Conservation (phyloP, 768 basidiomycete genomes). For the Mycena indigotica region DNA sequence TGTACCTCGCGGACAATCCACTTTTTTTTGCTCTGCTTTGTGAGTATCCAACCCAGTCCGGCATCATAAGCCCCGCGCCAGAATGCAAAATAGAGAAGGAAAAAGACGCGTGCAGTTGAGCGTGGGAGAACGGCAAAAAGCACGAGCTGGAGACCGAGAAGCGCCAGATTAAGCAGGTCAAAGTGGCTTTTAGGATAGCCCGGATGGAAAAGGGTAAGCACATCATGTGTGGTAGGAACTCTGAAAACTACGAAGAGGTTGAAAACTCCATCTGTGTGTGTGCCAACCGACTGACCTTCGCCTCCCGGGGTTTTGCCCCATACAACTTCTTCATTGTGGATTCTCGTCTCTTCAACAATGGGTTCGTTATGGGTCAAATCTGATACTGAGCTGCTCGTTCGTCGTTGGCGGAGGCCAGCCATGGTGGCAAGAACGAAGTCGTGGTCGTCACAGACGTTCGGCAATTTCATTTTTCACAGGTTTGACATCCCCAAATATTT, state of each 20-base stretch:
- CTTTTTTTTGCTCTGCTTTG: slow-evolving; percentile 91
- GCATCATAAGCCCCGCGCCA: slow-evolving; percentile 92
- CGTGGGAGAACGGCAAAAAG: slow-evolving; percentile 71
- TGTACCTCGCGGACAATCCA: slow-evolving; percentile 89
- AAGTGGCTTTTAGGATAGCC: slow-evolving; percentile 84
- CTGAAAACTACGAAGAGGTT: slow-evolving; percentile 68
- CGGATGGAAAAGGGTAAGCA: slow-evolving; percentile 85
- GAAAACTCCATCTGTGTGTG: slow-evolving; percentile 5
- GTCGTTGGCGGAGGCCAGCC: slow-evolving; percentile 11
- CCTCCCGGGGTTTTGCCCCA: slow-evolving; percentile 88
- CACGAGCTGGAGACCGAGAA: slow-evolving; percentile 77
- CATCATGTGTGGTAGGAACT: slow-evolving; percentile 91
- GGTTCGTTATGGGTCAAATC: neutral
- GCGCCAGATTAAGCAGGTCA: slow-evolving; percentile 80
- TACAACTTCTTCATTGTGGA: slow-evolving; percentile 59
- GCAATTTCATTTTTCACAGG: neutral
- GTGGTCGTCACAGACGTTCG: neutral
- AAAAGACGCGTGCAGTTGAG: slow-evolving; percentile 59
- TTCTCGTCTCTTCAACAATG: neutral
- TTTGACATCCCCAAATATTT: no score
- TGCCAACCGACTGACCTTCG: slow-evolving; percentile 55
- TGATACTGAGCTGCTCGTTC: neutral
- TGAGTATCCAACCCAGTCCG: slow-evolving; percentile 91
- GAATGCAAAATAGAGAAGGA: slow-evolving; percentile 88
- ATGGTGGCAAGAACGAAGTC: neutral